Conservation (phyloP, 495 filamentous ascomycete species). For the Haplographium delicatum region DNA sequence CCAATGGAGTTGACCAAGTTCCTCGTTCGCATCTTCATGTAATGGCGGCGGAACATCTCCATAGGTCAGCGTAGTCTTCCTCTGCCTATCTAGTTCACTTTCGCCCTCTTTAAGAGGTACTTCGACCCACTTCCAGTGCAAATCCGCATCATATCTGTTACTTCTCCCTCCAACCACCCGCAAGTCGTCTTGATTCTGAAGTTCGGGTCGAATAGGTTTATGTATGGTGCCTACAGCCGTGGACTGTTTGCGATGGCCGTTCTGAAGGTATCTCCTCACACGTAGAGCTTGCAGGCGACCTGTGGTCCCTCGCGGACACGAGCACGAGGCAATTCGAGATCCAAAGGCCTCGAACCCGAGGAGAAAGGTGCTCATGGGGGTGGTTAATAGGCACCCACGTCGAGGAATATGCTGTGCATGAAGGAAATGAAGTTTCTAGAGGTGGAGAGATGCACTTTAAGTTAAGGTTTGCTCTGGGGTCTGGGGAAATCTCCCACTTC, state of each 20-base stretch:
- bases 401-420: constrained; percentile 1
- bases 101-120: too few relatives aligned
- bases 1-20: not conserved
- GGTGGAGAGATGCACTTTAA: not conserved
- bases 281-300: constrained; percentile 21
- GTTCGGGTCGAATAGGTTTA: too few relatives aligned
- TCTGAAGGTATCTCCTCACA: constrained; percentile 21
- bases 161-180: too few relatives aligned
- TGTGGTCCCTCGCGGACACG: constrained; percentile 17
- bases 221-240: not conserved
- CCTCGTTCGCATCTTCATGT: not conserved
- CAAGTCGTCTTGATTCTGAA: too few relatives aligned
- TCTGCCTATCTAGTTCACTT: too few relatives aligned
- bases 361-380: constrained; percentile 20
- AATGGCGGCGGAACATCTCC: not conserved
- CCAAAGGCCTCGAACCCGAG: constrained; percentile 22
- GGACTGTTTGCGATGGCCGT: not conserved
- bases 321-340: constrained; percentile 22
- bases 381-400: constrained; percentile 5
- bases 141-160: too few relatives aligned
- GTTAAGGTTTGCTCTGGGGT: not conserved
- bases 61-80: too few relatives aligned
- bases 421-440: not conserved
- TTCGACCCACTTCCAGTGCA: too few relatives aligned
- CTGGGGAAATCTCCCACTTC: too few relatives aligned